Base-by-base conservation (phyloP, 1,284 basidiomycete genomes). In the Boletus hoseneyae region DNA sequence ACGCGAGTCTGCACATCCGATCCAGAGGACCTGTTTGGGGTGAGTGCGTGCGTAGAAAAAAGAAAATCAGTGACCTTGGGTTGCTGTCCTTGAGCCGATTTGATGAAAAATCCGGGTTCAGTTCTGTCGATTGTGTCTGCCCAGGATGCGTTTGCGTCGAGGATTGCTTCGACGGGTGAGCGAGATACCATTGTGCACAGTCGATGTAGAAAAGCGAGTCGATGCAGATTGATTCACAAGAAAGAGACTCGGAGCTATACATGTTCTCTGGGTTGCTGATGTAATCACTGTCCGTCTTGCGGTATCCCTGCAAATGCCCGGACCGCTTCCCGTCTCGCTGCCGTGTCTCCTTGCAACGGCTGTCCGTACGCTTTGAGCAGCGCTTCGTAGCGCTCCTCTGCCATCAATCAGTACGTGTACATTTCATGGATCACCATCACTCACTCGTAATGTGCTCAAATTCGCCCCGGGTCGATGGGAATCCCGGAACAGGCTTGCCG, bases 1-100 rank as follows among this genome's bases (percentile, higher is more conserved):
- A 27, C 83, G 74, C n/a, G 82, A 84, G 68, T 87, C 84, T 23
- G 80, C 74, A 63, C 83, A 87, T 41, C 85, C 87, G 58, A 90
- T 77, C 86, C 87, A 89, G 56, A 88, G 79, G 36, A 88, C 72
- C 78, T 80, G 23, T 9, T 0, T 9, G 4, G 3, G 2, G 35
- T 48, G 0, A 32, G 39, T 12, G 27, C 2, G 29, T 30, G 6
- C 23, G 23, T 6, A 25, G 5, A 25, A 4, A 3, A 6, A 7
- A 25, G 5, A 25, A 25, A 25, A 25, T 2, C 10, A 3, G 9
- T 4, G 29, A 62, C 71, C 32, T 55, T 88, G 85, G 19, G 91
- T 90, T 0, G 66, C 66, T 94, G 92, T 9, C 84, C 87, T 65
- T 80, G 68, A 3, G 83, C 79, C 4, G 72, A 76, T 53, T 78